A percentile compares a stretch with the other conserved stretches of the same genome.
Conservation (phyloP, 306 rosid genomes). For the Cyamopsis tetragonoloba region DNA sequence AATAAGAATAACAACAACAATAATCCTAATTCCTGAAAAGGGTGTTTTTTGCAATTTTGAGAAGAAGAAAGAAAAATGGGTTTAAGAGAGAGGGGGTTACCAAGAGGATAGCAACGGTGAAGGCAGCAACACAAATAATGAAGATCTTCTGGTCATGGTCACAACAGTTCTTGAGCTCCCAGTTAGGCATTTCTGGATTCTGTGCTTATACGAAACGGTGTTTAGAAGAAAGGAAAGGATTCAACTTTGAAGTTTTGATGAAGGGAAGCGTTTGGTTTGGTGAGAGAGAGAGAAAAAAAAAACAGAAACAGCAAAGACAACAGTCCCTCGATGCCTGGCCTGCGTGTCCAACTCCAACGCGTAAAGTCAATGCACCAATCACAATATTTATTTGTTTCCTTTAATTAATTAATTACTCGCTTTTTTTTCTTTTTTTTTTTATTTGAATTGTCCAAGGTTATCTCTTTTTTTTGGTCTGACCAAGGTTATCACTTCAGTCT, state of each 20-base stretch:
- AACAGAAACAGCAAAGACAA: neutral
- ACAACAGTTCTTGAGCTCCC: constrained; percentile 89
- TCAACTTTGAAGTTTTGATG: neutral
- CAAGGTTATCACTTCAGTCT: too few species aligned
- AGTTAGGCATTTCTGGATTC: constrained; percentile 66
- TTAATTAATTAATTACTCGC: neutral
- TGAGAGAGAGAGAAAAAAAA: neutral
- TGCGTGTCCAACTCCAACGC: constrained; percentile 3
- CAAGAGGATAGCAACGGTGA: constrained; percentile 66
- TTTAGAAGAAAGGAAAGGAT: neutral
- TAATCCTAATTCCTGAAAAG: neutral
- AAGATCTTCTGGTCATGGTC: constrained; percentile 67
- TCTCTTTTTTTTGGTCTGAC: too few species aligned
- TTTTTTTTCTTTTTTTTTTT: neutral
- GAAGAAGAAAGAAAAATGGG: constrained; percentile 8
- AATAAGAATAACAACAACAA: neutral
- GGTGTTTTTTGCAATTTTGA: neutral
- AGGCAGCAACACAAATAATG: constrained; percentile 57
- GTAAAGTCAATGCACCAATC: constrained; percentile 8
- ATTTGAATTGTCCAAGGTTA: neutral
- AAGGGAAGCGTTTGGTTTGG: constrained; percentile 1
- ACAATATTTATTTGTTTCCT: neutral
- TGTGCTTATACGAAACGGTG: neutral
- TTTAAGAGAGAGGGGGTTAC: constrained; percentile 32
- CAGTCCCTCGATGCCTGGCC: too few species aligned